Percentiles rank a stretch among this genome's conserved stretches.
phyloP scores from a whole-genome alignment of 345 rosid genomes.

The Chamaenerion angustifolium region DNA sequence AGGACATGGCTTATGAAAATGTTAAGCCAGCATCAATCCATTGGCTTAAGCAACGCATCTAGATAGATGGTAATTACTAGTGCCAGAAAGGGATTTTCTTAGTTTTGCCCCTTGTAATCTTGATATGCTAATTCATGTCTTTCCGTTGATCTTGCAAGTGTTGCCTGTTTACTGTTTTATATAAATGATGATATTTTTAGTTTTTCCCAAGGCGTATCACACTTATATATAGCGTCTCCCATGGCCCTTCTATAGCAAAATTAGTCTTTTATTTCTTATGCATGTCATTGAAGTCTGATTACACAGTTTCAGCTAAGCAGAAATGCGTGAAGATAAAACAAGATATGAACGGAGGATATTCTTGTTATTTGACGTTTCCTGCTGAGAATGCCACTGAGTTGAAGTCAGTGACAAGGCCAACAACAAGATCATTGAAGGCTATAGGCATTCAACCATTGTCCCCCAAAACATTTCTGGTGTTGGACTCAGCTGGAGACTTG shows the following conservation, averaged over 20 bases:
- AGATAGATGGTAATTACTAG: constrained; percentile 20
- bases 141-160: not conserved
- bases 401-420: constrained; percentile 15
- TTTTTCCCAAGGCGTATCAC: too few species aligned
- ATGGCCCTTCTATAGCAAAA: not conserved
- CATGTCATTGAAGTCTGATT: constrained; percentile 2
- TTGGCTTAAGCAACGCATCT: constrained; percentile 21
- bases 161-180: too few species aligned
- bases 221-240: not conserved
- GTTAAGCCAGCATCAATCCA: constrained; percentile 19
- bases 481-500: constrained; percentile 50
- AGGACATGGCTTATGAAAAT: constrained; percentile 16
- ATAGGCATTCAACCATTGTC: constrained; percentile 48
- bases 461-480: constrained; percentile 35
- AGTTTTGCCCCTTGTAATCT: not conserved
- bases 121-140: constrained; percentile 1
- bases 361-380: constrained; percentile 35
- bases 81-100: constrained; percentile 3
- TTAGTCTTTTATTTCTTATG: not conserved
- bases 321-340: constrained; percentile 32
- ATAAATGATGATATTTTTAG: too few species aligned
- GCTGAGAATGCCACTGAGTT: constrained; percentile 14
- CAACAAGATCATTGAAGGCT: constrained; percentile 23
- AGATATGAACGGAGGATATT: constrained; percentile 26
- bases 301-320: constrained; percentile 34